Conservation (phyloP, 305 asterid species). For the Fraxinus floribunda region DNA sequence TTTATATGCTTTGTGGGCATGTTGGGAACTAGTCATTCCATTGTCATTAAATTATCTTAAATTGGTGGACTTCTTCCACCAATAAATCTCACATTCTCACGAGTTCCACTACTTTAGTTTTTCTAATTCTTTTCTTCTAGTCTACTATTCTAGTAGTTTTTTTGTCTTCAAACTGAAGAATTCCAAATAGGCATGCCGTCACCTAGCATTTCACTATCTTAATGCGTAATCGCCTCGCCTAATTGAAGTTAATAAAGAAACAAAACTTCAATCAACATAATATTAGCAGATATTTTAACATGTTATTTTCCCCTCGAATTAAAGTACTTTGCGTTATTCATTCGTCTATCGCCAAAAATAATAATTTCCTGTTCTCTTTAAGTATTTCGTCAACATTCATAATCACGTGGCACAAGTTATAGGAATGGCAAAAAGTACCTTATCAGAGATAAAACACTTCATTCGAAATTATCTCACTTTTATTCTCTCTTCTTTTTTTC, state of each 20-base stretch:
- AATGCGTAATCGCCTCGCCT: not conserved
- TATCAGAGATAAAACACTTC: not conserved
- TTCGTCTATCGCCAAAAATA: not conserved
- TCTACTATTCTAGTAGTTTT: conserved; percentile 38
- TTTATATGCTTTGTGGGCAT: conserved; percentile 55
- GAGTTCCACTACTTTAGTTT: conserved; percentile 39
- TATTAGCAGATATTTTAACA: not conserved
- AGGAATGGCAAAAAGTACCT: not conserved
- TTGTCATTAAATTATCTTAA: conserved; percentile 41
- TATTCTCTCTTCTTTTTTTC: too few relatives aligned
- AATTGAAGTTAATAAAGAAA: not conserved
- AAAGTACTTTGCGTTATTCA: not conserved
- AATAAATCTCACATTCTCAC: conserved; percentile 42
- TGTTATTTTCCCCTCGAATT: not conserved
- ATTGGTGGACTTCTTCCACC: conserved; percentile 57
- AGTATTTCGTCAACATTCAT: not conserved
- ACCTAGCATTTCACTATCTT: conserved; percentile 24
- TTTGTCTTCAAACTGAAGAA: conserved; percentile 14
- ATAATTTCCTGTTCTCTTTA: not conserved
- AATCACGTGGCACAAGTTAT: not conserved
- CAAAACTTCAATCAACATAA: not conserved
- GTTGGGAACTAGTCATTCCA: conserved; percentile 50
- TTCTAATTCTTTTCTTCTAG: conserved; percentile 22
- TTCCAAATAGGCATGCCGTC: conserved; percentile 59
- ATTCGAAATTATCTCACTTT: not conserved